A percentile compares a stretch with the other conserved stretches of the same genome.
phyloP scores from a whole-genome alignment of 1,284 basidiomycete species.

The Hypsizygus ulmarius region DNA sequence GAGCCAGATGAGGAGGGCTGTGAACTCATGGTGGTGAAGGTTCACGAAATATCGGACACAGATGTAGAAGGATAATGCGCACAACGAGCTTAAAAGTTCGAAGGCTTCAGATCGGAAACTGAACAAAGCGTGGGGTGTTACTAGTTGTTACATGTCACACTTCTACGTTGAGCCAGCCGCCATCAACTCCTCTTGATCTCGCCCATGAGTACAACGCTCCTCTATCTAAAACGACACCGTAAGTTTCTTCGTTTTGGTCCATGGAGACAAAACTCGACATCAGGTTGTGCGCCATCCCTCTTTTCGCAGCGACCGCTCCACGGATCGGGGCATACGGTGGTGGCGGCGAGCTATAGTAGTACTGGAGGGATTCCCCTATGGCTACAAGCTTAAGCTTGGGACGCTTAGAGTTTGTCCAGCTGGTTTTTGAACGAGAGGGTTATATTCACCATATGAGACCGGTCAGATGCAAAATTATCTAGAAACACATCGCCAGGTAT shows the following conservation, averaged over 20 bases:
- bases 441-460: slow-evolving; percentile 68
- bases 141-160: slow-evolving; percentile 10
- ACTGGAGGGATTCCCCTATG: not conserved
- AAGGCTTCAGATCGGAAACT: slow-evolving; percentile 13
- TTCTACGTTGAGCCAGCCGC: slow-evolving; percentile 15
- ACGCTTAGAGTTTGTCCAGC: not conserved
- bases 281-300: slow-evolving; percentile 53
- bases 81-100: slow-evolving; percentile 9
- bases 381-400: slow-evolving; percentile 6
- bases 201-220: slow-evolving; percentile 5
- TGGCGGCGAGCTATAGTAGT: slow-evolving; percentile 34
- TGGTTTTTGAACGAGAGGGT: not conserved
- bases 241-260: slow-evolving; percentile 32
- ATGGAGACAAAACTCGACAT: slow-evolving; percentile 63
- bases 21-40: slow-evolving; percentile 29
- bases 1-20: slow-evolving; percentile 36
- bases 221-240: slow-evolving; percentile 37
- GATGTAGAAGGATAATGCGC: slow-evolving; percentile 4
- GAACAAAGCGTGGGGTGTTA: slow-evolving; percentile 8
- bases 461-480: slow-evolving; percentile 68
- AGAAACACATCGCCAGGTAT: slow-evolving; percentile 52
- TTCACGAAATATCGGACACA: slow-evolving; percentile 5
- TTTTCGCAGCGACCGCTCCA: slow-evolving; percentile 41
- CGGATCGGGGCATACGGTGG: slow-evolving; percentile 53
- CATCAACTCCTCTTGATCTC: not conserved